Base-by-base conservation (phyloP, 768 basidiomycete genomes). In the Pisolithus tinctorius region DNA sequence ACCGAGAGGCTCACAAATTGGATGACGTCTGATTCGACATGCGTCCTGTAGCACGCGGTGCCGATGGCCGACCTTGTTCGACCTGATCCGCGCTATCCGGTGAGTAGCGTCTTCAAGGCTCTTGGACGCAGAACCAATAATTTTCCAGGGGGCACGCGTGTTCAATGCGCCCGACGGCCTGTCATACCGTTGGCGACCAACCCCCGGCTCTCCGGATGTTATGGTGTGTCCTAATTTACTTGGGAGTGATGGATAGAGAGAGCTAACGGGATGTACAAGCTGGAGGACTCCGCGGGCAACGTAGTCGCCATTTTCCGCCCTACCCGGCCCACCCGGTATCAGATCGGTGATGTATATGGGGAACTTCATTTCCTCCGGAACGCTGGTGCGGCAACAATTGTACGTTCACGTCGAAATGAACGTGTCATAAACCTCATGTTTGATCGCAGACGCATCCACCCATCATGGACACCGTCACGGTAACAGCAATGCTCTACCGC, bases 391-490 rank as follows among this genome's bases (percentile, higher is more conserved):
- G 88, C 88, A 44, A 88, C 88, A 51, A 86, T 92, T 71, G 89
- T 90, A 71, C 70, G 57, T 52, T 39, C 48, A 46, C 36, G 61
- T 61, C 58, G 44, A 51, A 47, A 40, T 54, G 50, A 52, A 56
- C 48, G 47, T 48, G 54, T 58, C 63, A 55, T 44, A 8, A 42
- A 52, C 29, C 59, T 69, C 50, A 67, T 59, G 53, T 58, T 55
- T 56, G 55, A 47, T 46, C 52, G 48, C 63, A 89, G 88, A 86
- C 82, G 75, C 88, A 89, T 64, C 88, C 88, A 47, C 89, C 89
- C 58, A 83, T 92, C 68, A 92, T 92, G 89, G 88, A 92, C 74
- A 82, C 80, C 42, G 88, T 92, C 54, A 85, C 84, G 26, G 82
- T 92, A 58, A 88, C 88, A 27, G 81, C 82, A 49, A 90, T 91